These are phyloP conservation scores for Tricholoma matsutake DNA, from an alignment of 768 basidiomycete genomes.

Conservation along the genomic window DNA sequence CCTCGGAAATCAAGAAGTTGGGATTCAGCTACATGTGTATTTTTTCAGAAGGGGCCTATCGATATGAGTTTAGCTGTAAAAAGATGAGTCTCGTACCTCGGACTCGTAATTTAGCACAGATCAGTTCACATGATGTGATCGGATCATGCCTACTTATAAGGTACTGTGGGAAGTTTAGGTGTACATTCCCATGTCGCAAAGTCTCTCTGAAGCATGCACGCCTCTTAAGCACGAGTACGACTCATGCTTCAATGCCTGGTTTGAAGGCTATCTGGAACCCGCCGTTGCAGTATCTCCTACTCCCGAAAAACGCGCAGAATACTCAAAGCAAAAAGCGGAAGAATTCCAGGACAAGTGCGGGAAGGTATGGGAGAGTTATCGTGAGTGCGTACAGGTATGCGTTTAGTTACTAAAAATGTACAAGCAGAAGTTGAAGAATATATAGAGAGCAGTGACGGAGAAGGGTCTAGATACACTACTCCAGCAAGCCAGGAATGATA, in stretches of 20 bases:
- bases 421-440: not conserved
- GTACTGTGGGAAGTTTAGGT: too few species aligned
- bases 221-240: slow-evolving; percentile 89
- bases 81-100: too few species aligned
- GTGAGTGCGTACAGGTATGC: slow-evolving; percentile 78
- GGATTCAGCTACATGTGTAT: too few species aligned
- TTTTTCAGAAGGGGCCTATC: too few species aligned
- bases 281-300: slow-evolving; percentile 45
- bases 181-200: slow-evolving; percentile 89
- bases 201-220: slow-evolving; percentile 82
- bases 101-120: too few species aligned
- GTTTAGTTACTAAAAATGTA: not conserved
- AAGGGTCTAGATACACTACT: slow-evolving; percentile 74
- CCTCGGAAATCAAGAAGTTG: too few species aligned
- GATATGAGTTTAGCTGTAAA: too few species aligned
- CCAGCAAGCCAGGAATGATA: slow-evolving; percentile 76
- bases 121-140: too few species aligned
- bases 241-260: slow-evolving; percentile 96
- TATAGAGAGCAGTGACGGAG: slow-evolving; percentile 70
- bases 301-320: slow-evolving; percentile 48
- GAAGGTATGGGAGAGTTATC: slow-evolving; percentile 76
- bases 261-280: slow-evolving; percentile 93
- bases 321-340: slow-evolving; percentile 76
- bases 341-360: slow-evolving; percentile 89
- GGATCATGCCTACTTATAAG: too few species aligned